Conservation (phyloP, 352 stramenopile species). For the Globisporangium parvum region DNA sequence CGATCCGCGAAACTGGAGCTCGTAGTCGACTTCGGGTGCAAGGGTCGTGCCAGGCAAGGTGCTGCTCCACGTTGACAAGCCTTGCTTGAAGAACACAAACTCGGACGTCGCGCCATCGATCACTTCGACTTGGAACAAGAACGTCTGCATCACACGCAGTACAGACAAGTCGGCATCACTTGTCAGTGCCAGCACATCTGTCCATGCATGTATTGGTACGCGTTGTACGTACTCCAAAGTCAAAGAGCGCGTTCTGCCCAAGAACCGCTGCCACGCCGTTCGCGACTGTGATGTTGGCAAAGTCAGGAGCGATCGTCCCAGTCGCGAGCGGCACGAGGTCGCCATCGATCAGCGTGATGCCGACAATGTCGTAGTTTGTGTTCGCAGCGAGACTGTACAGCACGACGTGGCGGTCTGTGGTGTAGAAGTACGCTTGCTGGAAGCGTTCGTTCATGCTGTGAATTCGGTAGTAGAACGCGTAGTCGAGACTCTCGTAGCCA, state of each 20-base stretch:
- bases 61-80: neutral
- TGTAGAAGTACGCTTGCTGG: slow-evolving; percentile 18
- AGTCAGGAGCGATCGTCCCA: slow-evolving; percentile 20
- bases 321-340: slow-evolving; percentile 4
- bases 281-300: slow-evolving; percentile 20
- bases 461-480: slow-evolving; percentile 31
- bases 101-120: neutral
- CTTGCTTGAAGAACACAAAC: slow-evolving; percentile 7
- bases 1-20: slow-evolving; percentile 21
- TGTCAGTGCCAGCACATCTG: neutral
- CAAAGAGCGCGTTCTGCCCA: slow-evolving; percentile 20
- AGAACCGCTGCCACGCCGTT: slow-evolving; percentile 8
- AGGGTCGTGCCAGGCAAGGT: slow-evolving; percentile 11
- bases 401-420: slow-evolving; percentile 3
- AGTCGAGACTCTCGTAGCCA: slow-evolving; percentile 23
- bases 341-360: slow-evolving; percentile 18
- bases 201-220: neutral
- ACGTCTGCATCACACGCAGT: slow-evolving; percentile 17
- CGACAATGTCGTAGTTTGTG: slow-evolving; percentile 52
- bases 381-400: slow-evolving; percentile 31
- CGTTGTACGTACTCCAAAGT: slow-evolving; percentile 35
- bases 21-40: slow-evolving; percentile 4
- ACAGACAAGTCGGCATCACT: neutral
- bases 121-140: slow-evolving; percentile 43
- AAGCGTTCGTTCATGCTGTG: slow-evolving; percentile 16